Percentiles rank a stretch among this genome's conserved stretches.
Conservation (phyloP, 495 filamentous ascomycete genomes). For the Xylaria longipes region DNA sequence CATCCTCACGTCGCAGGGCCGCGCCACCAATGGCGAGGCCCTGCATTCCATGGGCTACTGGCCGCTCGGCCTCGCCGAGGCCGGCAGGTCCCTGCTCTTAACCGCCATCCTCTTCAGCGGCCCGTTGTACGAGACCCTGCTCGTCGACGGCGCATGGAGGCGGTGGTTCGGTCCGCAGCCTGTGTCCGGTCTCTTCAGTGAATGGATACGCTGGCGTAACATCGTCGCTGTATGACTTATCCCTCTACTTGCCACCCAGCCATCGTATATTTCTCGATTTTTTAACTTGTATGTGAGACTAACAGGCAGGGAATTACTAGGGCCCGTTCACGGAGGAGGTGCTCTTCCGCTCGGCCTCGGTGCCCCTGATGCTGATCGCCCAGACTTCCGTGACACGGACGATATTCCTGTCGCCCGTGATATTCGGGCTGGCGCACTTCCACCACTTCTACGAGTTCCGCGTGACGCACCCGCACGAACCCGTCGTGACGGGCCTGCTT, state of each 20-base stretch:
- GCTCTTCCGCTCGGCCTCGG: conserved; percentile 84
- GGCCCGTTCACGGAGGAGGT: conserved; percentile 92
- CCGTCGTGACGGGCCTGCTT: conserved; percentile 62
- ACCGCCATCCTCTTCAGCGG: conserved; percentile 83
- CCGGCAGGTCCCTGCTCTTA: conserved; percentile 64
- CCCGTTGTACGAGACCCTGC: conserved; percentile 77
- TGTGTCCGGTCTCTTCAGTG: conserved; percentile 37
- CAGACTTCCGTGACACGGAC: conserved; percentile 61
- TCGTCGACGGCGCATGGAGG: conserved; percentile 74
- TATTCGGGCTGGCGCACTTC: conserved; percentile 94
- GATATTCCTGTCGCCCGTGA: conserved; percentile 81
- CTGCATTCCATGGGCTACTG: conserved; percentile 76
- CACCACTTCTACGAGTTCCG: conserved; percentile 97
- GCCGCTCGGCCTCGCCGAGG: conserved; percentile 69
- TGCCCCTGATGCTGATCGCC: conserved; percentile 84
- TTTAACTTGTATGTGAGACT: neutral
- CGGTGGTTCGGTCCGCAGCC: conserved; percentile 60
- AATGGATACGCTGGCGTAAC: conserved; percentile 65
- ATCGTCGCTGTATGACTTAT: conserved; percentile 52
- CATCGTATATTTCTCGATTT: neutral
- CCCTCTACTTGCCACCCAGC: conserved; percentile 4
- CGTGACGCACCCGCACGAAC: conserved; percentile 75
- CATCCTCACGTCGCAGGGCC: conserved; percentile 53
- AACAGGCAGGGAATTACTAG: conserved; percentile 47
- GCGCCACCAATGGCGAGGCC: conserved; percentile 52